Conservation (phyloP, 768 basidiomycete species). For the Aureoboletus auriporus region DNA sequence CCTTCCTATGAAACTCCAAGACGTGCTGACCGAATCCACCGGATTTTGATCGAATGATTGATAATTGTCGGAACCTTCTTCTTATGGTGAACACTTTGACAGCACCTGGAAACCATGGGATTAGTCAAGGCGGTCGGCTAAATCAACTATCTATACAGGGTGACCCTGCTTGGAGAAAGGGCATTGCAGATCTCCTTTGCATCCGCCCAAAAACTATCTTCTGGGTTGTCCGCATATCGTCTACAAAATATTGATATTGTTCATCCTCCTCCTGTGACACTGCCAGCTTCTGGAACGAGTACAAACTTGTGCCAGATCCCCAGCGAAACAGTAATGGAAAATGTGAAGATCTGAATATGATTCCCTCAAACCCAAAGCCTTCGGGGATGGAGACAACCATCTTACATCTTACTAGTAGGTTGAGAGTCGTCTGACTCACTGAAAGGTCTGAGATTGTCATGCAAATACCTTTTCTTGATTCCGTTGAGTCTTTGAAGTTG, state of each 20-base stretch:
- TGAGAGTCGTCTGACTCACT: no score
- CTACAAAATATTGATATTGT: constrained; percentile 68
- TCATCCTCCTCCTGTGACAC: constrained; percentile 76
- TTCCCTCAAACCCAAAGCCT: constrained; percentile 78
- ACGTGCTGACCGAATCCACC: constrained; percentile 55
- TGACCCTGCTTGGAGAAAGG: constrained; percentile 57
- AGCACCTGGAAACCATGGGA: constrained; percentile 41
- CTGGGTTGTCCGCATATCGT: constrained; percentile 48
- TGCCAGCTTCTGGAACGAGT: constrained; percentile 74
- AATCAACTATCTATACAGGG: constrained; percentile 63
- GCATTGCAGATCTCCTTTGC: constrained; percentile 56
- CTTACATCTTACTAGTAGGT: no score
- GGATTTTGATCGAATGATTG: constrained; percentile 53
- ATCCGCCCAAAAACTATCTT: constrained; percentile 68
- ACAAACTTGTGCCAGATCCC: constrained; percentile 81
- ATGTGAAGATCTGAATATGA: constrained; percentile 82
- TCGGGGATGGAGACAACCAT: no score
- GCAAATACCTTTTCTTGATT: no score
- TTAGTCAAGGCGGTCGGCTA: not conserved
- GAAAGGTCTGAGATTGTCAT: no score
- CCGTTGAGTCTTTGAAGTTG: no score
- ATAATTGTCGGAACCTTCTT: constrained; percentile 65
- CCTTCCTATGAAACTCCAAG: constrained; percentile 50
- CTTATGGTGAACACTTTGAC: constrained; percentile 64
- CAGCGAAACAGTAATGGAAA: constrained; percentile 51